Percentiles rank a stretch among this genome's conserved stretches.
Conservation (phyloP, 306 rosid genomes). For the Glycyrrhiza uralensis region DNA sequence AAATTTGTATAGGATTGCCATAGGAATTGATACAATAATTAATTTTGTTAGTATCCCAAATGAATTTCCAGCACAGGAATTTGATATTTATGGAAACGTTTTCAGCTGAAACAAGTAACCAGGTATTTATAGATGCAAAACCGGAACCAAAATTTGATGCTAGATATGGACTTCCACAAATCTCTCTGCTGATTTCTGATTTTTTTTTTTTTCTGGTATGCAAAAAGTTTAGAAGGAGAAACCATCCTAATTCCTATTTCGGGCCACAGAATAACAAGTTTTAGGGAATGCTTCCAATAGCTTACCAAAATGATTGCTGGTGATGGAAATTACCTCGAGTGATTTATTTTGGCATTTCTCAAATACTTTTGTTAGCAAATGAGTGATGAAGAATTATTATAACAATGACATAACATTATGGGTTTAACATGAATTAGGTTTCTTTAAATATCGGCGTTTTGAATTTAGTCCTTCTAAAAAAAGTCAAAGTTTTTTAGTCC, state of each 20-base stretch:
- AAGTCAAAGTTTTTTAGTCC: too few species aligned
- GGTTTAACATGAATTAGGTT: too few species aligned
- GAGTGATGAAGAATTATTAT: too few species aligned
- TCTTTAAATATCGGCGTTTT: too few species aligned
- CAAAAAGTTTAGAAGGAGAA: not conserved
- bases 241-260: not conserved
- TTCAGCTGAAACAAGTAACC: not conserved
- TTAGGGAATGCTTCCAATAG: not conserved
- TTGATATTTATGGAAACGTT: not conserved
- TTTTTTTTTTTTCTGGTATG: not conserved
- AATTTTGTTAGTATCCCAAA: not conserved
- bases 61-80: not conserved
- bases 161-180: not conserved
- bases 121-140: not conserved
- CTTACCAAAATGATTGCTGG: too few species aligned
- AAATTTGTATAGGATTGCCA: slow-evolving; percentile 27
- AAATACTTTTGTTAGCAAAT: too few species aligned
- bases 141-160: not conserved
- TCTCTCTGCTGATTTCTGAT: not conserved
- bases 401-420: too few species aligned
- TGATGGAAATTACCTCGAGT: too few species aligned
- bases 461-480: too few species aligned
- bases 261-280: not conserved
- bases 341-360: too few species aligned
- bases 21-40: slow-evolving; percentile 10